phyloP scores from a whole-genome alignment of 2,329 filamentous ascomycete genomes.

The Penicillium brevicompactum region DNA sequence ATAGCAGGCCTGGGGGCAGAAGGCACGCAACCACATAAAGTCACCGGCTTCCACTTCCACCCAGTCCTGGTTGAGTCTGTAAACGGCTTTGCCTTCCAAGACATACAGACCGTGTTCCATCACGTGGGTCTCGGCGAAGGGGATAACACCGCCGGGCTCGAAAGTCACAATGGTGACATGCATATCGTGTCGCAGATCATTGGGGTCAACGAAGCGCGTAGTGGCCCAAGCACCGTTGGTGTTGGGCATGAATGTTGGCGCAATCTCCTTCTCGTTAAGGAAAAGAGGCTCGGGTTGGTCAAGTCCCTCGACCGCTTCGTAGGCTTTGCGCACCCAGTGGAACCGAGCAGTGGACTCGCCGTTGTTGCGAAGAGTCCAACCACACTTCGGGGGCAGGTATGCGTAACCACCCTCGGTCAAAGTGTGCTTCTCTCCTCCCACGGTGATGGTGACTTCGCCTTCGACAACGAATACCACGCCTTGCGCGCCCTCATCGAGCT shows the following conservation, averaged over 20 bases:
- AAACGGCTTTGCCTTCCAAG: conserved; percentile 27
- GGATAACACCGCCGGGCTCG: conserved; percentile 26
- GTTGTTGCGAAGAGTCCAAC: conserved; percentile 25
- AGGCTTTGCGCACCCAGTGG: conserved; percentile 29
- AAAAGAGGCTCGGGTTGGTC: conserved; percentile 26
- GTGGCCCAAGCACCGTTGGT: conserved; percentile 28
- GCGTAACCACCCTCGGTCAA: conserved; percentile 28
- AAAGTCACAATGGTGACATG: conserved; percentile 29
- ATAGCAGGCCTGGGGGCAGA: conserved; percentile 30
- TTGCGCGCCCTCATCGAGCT: conserved; percentile 21
- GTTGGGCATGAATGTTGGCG: conserved; percentile 24
- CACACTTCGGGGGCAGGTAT: conserved; percentile 25
- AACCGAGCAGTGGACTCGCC: conserved; percentile 23
- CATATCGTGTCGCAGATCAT: conserved; percentile 28
- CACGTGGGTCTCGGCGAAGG: conserved; percentile 29
- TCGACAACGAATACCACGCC: conserved; percentile 27
- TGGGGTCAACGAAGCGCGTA: conserved; percentile 27
- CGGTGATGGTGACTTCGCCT: conserved; percentile 23
- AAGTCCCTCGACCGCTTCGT: conserved; percentile 23
- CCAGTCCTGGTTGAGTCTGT: conserved; percentile 29
- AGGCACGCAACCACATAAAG: conserved; percentile 31
- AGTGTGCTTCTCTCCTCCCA: conserved; percentile 16
- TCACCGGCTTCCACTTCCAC: conserved; percentile 30
- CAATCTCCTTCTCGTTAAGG: conserved; percentile 27
- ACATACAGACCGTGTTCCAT: conserved; percentile 30